Evolutionary conservation across 1,284 basidiomycete species (phyloP).

Genomic region (Ceratobasidium sp.): DNA sequence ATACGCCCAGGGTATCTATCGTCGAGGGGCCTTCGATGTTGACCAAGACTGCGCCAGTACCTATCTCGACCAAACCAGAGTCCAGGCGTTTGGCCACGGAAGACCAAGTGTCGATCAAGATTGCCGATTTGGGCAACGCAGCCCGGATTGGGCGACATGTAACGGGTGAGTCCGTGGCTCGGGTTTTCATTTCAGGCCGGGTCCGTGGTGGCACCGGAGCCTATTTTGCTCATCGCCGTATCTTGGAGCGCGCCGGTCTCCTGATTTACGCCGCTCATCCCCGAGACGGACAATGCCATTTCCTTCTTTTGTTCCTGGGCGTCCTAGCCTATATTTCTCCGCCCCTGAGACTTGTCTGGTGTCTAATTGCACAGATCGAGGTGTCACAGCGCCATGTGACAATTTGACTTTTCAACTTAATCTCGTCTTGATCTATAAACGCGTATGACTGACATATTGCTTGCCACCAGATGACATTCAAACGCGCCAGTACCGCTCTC

Average conservation of each 20-base stretch:
- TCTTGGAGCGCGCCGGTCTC: no score
- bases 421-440: slow-evolving; percentile 6
- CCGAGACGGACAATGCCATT: no score
- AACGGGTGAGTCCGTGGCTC: slow-evolving; percentile 6
- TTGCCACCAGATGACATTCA: slow-evolving; percentile 79
- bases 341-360: not conserved
- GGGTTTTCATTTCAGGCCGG: not conserved
- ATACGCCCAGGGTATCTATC: not conserved
- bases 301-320: no score
- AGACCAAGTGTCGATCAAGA: slow-evolving; percentile 36
- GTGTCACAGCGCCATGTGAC: not conserved
- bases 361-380: no score
- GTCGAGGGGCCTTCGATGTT: slow-evolving; percentile 61
- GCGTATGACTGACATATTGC: slow-evolving; percentile 82
- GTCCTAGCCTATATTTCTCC: not conserved
- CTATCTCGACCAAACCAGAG: not conserved
- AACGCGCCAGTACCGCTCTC: slow-evolving; percentile 95
- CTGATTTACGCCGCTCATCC: no score
- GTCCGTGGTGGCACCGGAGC: not conserved
- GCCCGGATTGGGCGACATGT: slow-evolving; percentile 14
- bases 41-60: slow-evolving; percentile 70
- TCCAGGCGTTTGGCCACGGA: not conserved
- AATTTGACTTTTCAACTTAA: not conserved
- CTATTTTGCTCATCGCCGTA: no score
- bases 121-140: slow-evolving; percentile 36